A percentile compares a stretch with the other conserved stretches of the same genome.
phyloP scores from a whole-genome alignment of 2,329 filamentous ascomycete genomes.

The Fusarium compactum region DNA sequence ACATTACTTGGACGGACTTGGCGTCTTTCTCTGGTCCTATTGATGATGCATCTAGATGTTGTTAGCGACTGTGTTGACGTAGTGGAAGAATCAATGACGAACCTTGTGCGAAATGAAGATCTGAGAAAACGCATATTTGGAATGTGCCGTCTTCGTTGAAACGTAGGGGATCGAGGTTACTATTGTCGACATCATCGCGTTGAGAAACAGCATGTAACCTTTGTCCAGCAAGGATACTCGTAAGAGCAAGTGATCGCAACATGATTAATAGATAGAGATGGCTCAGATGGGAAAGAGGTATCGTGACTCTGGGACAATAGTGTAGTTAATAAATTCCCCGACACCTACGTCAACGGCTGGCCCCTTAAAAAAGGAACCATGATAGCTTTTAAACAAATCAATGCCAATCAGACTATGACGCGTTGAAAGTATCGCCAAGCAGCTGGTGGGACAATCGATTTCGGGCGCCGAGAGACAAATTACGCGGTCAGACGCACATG shows the following conservation, averaged over 20 bases:
- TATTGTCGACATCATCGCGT: slow-evolving; percentile 20
- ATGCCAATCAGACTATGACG: slow-evolving; percentile 14
- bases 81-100: not conserved
- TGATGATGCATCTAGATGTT: slow-evolving; percentile 20
- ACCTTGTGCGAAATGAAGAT: slow-evolving; percentile 39
- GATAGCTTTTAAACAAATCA: not conserved
- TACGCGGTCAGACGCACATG: slow-evolving; percentile 17
- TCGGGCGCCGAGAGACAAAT: slow-evolving; percentile 24
- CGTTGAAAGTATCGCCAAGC: slow-evolving; percentile 25
- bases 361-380: not conserved
- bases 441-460: not conserved
- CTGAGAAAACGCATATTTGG: slow-evolving; percentile 37
- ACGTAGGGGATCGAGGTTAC: slow-evolving; percentile 26
- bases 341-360: not conserved
- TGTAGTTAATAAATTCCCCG: not conserved
- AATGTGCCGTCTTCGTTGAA: slow-evolving; percentile 31
- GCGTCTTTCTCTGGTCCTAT: slow-evolving; percentile 54
- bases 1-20: slow-evolving; percentile 52
- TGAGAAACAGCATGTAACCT: slow-evolving; percentile 3
- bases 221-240: slow-evolving; percentile 8
- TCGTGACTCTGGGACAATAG: not conserved
- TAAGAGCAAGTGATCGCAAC: slow-evolving; percentile 17
- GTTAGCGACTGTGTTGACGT: not conserved
- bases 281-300: not conserved
- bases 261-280: not conserved